phyloP scores from a whole-genome alignment of 1,139 yeast genomes.

The Magnusiomyces clavatus region DNA sequence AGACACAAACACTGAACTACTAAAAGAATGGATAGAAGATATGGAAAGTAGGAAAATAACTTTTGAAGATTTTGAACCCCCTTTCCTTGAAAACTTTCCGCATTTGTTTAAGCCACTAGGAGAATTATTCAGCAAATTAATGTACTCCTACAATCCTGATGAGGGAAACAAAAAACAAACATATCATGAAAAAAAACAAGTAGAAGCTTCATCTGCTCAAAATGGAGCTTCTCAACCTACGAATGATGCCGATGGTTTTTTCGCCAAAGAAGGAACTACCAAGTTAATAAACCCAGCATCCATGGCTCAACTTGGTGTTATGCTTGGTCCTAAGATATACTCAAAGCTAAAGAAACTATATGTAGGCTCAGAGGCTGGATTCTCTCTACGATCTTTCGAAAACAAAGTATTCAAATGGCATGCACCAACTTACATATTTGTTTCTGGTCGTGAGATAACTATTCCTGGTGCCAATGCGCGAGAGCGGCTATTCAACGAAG shows the following conservation, averaged over 20 bases:
- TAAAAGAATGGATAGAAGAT: slow-evolving; percentile 6
- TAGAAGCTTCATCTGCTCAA: not conserved
- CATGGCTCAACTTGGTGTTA: slow-evolving; percentile 36
- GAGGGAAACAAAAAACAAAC: not conserved
- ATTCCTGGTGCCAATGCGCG: slow-evolving; percentile 15
- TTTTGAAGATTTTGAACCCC: slow-evolving; percentile 18
- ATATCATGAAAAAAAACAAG: not conserved
- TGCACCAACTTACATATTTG: slow-evolving; percentile 69
- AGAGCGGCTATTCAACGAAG: slow-evolving; percentile 21
- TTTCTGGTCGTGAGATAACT: slow-evolving; percentile 47
- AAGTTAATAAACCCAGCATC: slow-evolving; percentile 38
- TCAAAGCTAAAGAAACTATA: slow-evolving; percentile 53
- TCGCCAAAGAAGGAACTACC: slow-evolving; percentile 7
- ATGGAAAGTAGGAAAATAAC: slow-evolving; percentile 16
- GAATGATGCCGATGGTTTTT: not conserved
- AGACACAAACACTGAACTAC: slow-evolving; percentile 1
- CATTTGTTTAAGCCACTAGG: slow-evolving; percentile 22
- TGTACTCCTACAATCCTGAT: slow-evolving; percentile 9
- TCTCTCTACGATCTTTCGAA: slow-evolving; percentile 80
- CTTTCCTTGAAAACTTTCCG: slow-evolving; percentile 19
- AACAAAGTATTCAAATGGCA: slow-evolving; percentile 83
- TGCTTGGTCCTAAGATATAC: slow-evolving; percentile 21
- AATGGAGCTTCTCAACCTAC: not conserved
- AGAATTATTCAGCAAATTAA: slow-evolving; percentile 21
- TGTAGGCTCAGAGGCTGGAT: slow-evolving; percentile 70